Evolutionary conservation across 2,329 filamentous ascomycete species (phyloP), one percentile per base, ranked within the genome.

Genomic region (Aspergillus uvarum): DNA sequence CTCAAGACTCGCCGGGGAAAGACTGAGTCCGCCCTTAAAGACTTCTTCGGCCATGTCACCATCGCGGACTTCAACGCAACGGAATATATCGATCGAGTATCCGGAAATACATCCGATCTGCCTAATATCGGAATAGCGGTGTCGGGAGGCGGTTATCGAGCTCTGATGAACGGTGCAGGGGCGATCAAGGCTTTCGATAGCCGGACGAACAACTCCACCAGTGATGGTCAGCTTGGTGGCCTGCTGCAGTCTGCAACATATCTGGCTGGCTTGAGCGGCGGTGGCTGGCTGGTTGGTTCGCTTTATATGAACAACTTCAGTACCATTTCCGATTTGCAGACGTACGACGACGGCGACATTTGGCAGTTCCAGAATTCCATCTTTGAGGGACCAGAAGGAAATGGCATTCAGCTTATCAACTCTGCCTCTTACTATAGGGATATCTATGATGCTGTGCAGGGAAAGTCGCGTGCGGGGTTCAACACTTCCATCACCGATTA

Each of bases 81-180:
- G 1, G 72, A 77, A 1, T 98, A 95, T 72, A 86, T 98, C 67
- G 82, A 87, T 56, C 78, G 77, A 1, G 74, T 85, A 61, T 76
- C 77, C 29, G 77, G 79, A 62, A 88, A 89, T 73, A 79, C 78
- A 0, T 81, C 82, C 16, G 78, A 81, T 1, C 67, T 89, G 24
- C 87, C 88, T 0, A 90, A 88, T 66, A 87, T 96, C 62, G 91
- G 82, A 16, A 85, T 96, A 63, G 90, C 92, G 12, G 80, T 90
- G 49, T 95, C 91, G 0, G 92, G 92, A 11, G 92, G 92, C 72
- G 92, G 92, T 35, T 96, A 95, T 73, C 83, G 92, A 59, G 92
- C 92, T 16, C 81, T 96, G 79, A 81, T 94, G 80, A 94, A 90
- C 70, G 92, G 91, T 38, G 92, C 88, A 16, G 92, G 92, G 61